A percentile compares a stretch with the other conserved stretches of the same genome.
These are phyloP conservation scores for Polychaeton citri DNA, from an alignment of 2,329 filamentous ascomycete genomes.

Conservation along the genomic window DNA sequence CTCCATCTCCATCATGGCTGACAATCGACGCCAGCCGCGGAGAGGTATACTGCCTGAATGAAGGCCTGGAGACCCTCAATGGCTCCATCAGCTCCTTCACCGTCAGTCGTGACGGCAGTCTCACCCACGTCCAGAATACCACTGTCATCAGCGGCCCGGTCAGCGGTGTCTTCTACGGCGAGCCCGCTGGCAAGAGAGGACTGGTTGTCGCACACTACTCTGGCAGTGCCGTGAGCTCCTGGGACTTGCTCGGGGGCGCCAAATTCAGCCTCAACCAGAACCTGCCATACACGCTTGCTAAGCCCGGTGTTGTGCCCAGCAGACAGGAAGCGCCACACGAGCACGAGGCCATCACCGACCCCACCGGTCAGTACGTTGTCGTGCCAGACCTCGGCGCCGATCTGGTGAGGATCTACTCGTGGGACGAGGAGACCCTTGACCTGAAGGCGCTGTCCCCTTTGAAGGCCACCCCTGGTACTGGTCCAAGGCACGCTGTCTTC, in stretches of 20 bases:
- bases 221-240: conserved; percentile 25
- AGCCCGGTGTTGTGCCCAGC: conserved; percentile 16
- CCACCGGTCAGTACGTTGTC: conserved; percentile 24
- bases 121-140: conserved; percentile 22
- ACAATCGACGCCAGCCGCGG: conserved; percentile 38
- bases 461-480: conserved; percentile 16
- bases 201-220: conserved; percentile 31
- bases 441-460: conserved; percentile 15
- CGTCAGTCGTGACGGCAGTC: conserved; percentile 24
- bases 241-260: conserved; percentile 37
- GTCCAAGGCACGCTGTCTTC: conserved; percentile 24
- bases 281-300: conserved; percentile 15
- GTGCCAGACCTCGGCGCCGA: conserved; percentile 26
- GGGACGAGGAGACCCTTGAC: conserved; percentile 12
- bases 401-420: conserved; percentile 21
- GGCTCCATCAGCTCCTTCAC: conserved; percentile 34
- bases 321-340: conserved; percentile 23
- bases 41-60: conserved; percentile 47
- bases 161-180: conserved; percentile 27
- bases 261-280: conserved; percentile 26
- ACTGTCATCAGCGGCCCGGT: conserved; percentile 28
- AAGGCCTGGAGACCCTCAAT: conserved; percentile 36
- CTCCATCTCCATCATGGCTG: conserved; percentile 46
- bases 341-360: conserved; percentile 24
- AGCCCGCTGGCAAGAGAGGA: conserved; percentile 18